phyloP scores from a whole-genome alignment of 2,329 filamentous ascomycete genomes.

The Pseudogymnoascus sp. region DNA sequence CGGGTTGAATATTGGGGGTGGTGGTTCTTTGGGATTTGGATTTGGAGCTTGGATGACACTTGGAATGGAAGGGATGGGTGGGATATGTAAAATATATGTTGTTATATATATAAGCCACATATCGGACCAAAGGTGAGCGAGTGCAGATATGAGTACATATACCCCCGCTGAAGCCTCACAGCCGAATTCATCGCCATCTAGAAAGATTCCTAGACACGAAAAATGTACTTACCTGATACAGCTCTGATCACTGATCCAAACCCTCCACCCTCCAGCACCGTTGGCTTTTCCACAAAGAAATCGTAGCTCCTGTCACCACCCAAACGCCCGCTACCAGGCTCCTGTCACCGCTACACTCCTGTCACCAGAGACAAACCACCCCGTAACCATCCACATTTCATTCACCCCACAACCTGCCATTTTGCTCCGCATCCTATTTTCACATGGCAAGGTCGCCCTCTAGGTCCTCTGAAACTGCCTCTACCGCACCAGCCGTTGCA shows the following conservation, averaged over 20 bases:
- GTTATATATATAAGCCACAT: too few species aligned
- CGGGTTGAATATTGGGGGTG: too few species aligned
- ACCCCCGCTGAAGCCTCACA: background rate
- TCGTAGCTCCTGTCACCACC: background rate
- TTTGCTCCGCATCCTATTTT: background rate
- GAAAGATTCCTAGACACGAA: too few species aligned
- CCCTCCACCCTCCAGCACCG: background rate
- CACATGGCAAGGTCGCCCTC: background rate
- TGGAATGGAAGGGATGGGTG: too few species aligned
- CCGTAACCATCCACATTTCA: background rate
- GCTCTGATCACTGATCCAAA: background rate
- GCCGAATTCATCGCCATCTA: background rate
- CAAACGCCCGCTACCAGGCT: background rate
- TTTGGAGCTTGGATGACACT: too few species aligned
- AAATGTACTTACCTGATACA: too few species aligned
- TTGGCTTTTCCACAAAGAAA: background rate
- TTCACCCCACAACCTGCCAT: background rate
- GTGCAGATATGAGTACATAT: background rate
- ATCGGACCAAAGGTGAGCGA: background rate
- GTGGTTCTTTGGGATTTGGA: too few species aligned
- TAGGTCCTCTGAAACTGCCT: too few species aligned
- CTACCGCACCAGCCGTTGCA: too few species aligned
- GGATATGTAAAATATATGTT: too few species aligned
- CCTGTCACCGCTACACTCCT: background rate
- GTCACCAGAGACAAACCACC: background rate